These are phyloP conservation scores for Amylostereum chailletii DNA, from an alignment of 1,284 basidiomycete genomes.

Conservation along the genomic window DNA sequence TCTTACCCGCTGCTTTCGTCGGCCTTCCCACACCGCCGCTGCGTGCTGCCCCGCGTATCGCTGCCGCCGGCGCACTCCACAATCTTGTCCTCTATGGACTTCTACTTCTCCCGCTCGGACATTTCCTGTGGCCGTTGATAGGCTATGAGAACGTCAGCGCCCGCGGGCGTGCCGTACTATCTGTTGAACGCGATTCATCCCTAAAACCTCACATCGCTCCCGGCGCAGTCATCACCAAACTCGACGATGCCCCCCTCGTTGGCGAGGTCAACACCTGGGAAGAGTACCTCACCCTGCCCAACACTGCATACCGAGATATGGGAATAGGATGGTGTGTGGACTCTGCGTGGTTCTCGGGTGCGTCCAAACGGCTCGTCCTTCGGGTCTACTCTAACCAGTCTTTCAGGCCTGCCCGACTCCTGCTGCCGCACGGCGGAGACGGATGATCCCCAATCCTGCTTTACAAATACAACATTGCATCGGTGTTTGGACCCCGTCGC, in stretches of 20 bases:
- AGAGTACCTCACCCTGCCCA: conserved; percentile 26
- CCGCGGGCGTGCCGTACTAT: conserved; percentile 42
- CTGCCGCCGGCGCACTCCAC: conserved; percentile 63
- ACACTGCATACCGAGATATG: neutral
- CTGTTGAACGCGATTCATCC: conserved; percentile 46
- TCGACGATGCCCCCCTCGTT: conserved; percentile 46
- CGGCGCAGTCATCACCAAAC: conserved; percentile 40
- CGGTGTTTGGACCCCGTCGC: no score
- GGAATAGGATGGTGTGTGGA: conserved; percentile 54
- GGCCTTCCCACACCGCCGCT: conserved; percentile 39
- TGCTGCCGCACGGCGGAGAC: no score
- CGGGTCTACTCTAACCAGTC: no score
- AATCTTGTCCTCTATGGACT: conserved; percentile 30
- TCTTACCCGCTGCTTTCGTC: conserved; percentile 67
- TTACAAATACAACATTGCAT: no score
- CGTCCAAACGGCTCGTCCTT: no score
- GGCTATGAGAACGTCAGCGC: conserved; percentile 43
- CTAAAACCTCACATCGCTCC: conserved; percentile 39
- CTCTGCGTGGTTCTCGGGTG: neutral
- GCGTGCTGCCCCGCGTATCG: conserved; percentile 32
- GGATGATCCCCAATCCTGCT: no score
- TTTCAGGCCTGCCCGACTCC: no score
- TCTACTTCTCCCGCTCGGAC: conserved; percentile 11
- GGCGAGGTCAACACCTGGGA: conserved; percentile 34
- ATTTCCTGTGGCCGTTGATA: conserved; percentile 23